Percentiles rank a stretch among this genome's conserved stretches.
These are phyloP conservation scores for Nowakowskiella sp. DNA, from an alignment of 192 early-diverging fungal species.

Conservation along the genomic window DNA sequence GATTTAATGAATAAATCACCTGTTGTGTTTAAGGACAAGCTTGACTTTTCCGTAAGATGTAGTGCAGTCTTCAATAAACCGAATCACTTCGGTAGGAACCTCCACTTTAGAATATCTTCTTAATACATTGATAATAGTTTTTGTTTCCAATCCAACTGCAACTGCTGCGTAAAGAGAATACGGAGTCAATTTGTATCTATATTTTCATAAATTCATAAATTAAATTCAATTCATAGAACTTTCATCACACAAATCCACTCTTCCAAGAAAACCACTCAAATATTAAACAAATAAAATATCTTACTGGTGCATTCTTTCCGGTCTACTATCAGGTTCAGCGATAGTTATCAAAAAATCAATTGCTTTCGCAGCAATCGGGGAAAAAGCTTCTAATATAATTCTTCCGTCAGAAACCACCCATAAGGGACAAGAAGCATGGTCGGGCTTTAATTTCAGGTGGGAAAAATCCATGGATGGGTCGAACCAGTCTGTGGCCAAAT, in stretches of 20 bases:
- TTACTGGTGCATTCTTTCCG: neutral
- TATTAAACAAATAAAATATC: no score
- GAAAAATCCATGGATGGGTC: conserved; percentile 11
- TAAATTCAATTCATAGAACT: conserved; percentile 27
- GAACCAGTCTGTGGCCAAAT: neutral
- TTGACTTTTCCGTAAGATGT: conserved; percentile 96
- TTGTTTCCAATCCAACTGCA: conserved; percentile 90
- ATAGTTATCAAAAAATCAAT: conserved; percentile 97
- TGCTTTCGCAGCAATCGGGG: conserved; percentile 83
- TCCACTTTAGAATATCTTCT: conserved; percentile 65
- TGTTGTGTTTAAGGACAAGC: conserved; percentile 84
- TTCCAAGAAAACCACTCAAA: no score
- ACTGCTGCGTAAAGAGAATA: conserved; percentile 97
- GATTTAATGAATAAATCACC: conserved; percentile 18
- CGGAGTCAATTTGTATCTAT: conserved; percentile 86
- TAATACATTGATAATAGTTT: conserved; percentile 84
- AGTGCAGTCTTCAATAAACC: conserved; percentile 81
- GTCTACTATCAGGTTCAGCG: conserved; percentile 70
- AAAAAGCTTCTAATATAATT: conserved; percentile 96
- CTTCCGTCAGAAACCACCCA: conserved; percentile 86
- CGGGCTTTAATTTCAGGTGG: conserved; percentile 68
- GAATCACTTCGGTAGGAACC: conserved; percentile 69
- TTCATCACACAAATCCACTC: no score
- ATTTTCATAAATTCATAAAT: conserved; percentile 97
- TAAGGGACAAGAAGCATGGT: conserved; percentile 77